Evolutionary conservation across 1,284 basidiomycete genomes (phyloP), one percentile per base, ranked within the genome.

Genomic region (Marasmius fiardii): DNA sequence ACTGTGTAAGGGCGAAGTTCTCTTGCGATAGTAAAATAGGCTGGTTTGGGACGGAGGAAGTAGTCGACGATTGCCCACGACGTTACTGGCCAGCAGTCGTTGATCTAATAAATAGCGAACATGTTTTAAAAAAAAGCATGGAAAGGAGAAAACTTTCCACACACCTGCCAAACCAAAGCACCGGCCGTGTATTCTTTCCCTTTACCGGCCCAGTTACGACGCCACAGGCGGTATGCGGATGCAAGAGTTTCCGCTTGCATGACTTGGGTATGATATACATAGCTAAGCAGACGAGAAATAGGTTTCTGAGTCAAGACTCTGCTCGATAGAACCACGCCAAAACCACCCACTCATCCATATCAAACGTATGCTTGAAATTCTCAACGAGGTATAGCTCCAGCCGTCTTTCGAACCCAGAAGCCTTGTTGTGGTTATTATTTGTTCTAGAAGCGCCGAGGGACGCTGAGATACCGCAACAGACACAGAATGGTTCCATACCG

Each of bases 321-420:
- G 35, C 39, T 16, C 33, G 24, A 49, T 54, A 23, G 20, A 47
- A 56, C 44, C 21, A 37, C 45, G 34, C n/a, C n/a, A n/a, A 62
- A 20, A n/a, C 11, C 16, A 49, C 26, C n/a, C 62, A 83, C 86
- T 85, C 90, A 66, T 92, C 88, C 75, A 94, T 90, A 66, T 94
- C 89, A 66, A 93, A 93, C 0, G 88, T 79, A 68, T 94, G 91
- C 70, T 84, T 91, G 74, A 93, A 92, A 73, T 95, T 95, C 71
- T 95, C 93, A 67, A 93, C 78, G 45, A 95, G 79, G 70, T 95
- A 95, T 21, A 92, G 77, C 81, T 90, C 93, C n/a, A 95, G 72
- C 33, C 93, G 83, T 55, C 93, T 81, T 73, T 95, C 93, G 64
- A 88, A 93, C 0, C 92, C 92, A 65, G 80, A 83, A 1, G 92